A percentile compares a stretch with the other conserved stretches of the same genome.
Conservation (phyloP, 1,284 basidiomycete genomes). For the Tylopilus orsonianus region DNA sequence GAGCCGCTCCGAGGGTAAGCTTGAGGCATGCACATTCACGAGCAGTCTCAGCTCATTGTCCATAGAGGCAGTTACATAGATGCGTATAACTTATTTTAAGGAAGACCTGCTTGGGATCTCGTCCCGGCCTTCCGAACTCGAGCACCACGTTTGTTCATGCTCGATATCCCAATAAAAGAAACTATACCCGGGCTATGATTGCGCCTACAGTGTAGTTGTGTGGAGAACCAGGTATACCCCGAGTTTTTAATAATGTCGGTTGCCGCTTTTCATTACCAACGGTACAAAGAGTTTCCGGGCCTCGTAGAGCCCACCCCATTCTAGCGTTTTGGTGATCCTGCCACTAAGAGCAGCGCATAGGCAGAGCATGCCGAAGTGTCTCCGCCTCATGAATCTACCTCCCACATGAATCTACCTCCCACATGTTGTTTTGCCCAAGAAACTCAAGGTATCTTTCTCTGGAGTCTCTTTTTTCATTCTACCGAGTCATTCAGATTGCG, state of each 20-base stretch:
- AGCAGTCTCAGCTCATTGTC: not conserved
- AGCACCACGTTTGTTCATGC: not conserved
- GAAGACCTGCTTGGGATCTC: not conserved
- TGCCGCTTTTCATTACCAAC: not conserved
- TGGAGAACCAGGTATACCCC: too few relatives aligned
- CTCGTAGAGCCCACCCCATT: not conserved
- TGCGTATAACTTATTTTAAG: not conserved
- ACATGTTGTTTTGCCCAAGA: not conserved
- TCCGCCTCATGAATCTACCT: too few relatives aligned
- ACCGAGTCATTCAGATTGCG: not conserved
- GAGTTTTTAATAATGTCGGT: not conserved
- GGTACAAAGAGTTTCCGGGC: not conserved
- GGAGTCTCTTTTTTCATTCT: constrained; percentile 2
- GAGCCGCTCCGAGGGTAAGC: not conserved
- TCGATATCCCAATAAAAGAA: not conserved
- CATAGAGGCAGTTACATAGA: too few relatives aligned
- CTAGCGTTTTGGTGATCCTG: not conserved
- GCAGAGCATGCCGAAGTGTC: not conserved
- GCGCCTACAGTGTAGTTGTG: not conserved
- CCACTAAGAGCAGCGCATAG: not conserved
- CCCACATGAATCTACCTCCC: not conserved
- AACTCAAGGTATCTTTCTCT: constrained; percentile 1
- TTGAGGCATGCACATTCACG: not conserved
- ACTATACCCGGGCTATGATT: not conserved
- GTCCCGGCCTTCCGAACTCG: not conserved